Percentiles rank a stretch among this genome's conserved stretches.
Evolutionary conservation across 768 basidiomycete genomes (phyloP).

Genomic region (Pisolithus microcarpus): DNA sequence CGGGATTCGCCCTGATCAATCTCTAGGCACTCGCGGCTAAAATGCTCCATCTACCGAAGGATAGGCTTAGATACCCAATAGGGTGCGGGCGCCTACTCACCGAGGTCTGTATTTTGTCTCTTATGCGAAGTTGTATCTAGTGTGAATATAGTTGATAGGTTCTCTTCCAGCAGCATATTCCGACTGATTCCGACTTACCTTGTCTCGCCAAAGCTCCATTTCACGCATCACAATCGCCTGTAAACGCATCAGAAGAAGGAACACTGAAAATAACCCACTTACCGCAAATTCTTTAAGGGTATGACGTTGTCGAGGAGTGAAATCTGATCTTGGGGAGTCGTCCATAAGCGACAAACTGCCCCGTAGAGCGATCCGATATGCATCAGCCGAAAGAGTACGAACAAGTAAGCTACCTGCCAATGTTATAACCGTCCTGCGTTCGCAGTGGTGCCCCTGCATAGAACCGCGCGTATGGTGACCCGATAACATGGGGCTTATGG

Average conservation of each 20-base stretch:
- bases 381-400: not conserved
- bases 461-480: slow-evolving; percentile 67
- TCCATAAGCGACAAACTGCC: slow-evolving; percentile 75
- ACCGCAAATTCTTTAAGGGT: slow-evolving; percentile 90
- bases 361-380: not conserved
- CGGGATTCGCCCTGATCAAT: slow-evolving; percentile 51
- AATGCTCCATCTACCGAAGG: slow-evolving; percentile 75
- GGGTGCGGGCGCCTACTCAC: slow-evolving; percentile 32
- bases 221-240: slow-evolving; percentile 87
- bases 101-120: slow-evolving; percentile 88
- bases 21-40: slow-evolving; percentile 90
- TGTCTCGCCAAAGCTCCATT: slow-evolving; percentile 93
- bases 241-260: slow-evolving; percentile 4
- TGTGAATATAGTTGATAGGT: not conserved
- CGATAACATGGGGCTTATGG: slow-evolving; percentile 61
- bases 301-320: slow-evolving; percentile 82
- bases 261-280: slow-evolving; percentile 8
- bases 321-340: slow-evolving; percentile 74
- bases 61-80: not conserved
- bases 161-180: not conserved
- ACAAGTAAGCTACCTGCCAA: slow-evolving; percentile 59
- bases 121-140: slow-evolving; percentile 82
- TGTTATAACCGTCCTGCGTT: slow-evolving; percentile 85
- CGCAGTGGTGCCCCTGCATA: slow-evolving; percentile 89
- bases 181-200: slow-evolving; percentile 39